Evolutionary conservation across 2,329 filamentous ascomycete species (phyloP), one percentile per base, ranked within the genome.

Genomic region (Exophiala mesophila): DNA sequence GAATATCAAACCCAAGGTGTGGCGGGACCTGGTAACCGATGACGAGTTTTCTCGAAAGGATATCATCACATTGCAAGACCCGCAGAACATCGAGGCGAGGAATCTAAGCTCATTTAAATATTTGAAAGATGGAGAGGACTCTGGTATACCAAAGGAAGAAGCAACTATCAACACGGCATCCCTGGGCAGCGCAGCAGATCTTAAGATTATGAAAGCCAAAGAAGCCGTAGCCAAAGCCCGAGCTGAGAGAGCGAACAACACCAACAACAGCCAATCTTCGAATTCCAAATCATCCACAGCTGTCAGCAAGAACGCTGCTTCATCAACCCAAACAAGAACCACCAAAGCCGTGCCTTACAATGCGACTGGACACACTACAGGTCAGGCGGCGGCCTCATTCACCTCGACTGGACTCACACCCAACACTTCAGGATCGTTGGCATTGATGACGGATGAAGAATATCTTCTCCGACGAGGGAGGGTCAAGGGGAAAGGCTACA

Each of bases 1-100:
- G 69, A 98, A 98, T 63, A 83, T 98, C 65, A 97, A 97, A 70
- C 76, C 88, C 36, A 97, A 96, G 76, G 84, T 94, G 70, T 98
- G 92, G 92, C 77, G 74, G 53, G 92, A 98, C 65, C 68, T 98
- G 31, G 76, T 97, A 6, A 87, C 85, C 57, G 90, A 98, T 55
- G 76, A 81, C 49, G 84, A 88, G 45, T 98, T 98, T 58, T 78
- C 78, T 20, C 78, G 92, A 49, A 85, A 85, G 56, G 92, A 98
- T 64, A 90, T 98, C 47, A 94, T 98, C 59, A 96, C 88, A 0
- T 70, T 98, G 7, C 94, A 98, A 62, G 92, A 98, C 61, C 92
- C 92, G 8, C 89, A 95, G 61, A 95, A 95, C 62, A 72, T 92
- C 15, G 82, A 84, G 42, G 80, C 81, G 41, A 72, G 90, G 53